Base-by-base conservation (phyloP, 148 eudicot species). In the Spergularia bocconei region DNA sequence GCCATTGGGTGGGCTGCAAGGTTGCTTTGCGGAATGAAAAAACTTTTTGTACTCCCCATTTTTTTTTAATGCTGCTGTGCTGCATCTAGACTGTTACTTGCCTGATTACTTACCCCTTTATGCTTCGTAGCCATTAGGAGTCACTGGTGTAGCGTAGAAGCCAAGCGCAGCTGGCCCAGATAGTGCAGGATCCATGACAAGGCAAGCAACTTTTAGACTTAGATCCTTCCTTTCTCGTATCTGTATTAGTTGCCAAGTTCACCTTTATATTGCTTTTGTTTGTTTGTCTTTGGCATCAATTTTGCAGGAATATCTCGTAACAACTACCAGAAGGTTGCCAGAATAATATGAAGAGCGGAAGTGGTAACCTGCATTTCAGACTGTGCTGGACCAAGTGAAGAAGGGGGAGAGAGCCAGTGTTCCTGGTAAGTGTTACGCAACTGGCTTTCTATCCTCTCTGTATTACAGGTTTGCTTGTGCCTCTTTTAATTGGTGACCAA, bases 241-340 rank as follows among this genome's bases (percentile, higher is more conserved):
- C 6, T 13, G 21, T 44, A 25, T 19, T 21, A 50, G 14, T 52
- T 65, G 1, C 62, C 52, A 73, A 60, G 59, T 81, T 75, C 73
- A 79, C 82, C 72, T 85, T 84, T 85, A 82, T 86, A 79, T 79
- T 82, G 78, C 80, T 84, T 60, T 83, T 36, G 63, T 54, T 77
- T 74, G 75, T 54, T 74, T 75, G 47, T 58, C 53, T 15, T 81
- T 56, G 55, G 47, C 53, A 13, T 70, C 71, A 36, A 14, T 74
- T 67, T 75, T 77, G 75, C 84, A 85, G 87, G 89, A 70, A 77
- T 69, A 79, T 61, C 84, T 85, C 58, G 70, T 88, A 69, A 76
- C 75, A 5, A 87, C 87, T 6, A 86, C 75, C 85, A 67, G 67
- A 44, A 65, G n/a, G 8, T 48, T 0, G 13, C 2, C 41, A 13